These are phyloP conservation scores for Rubia peregrina DNA, from an alignment of 305 asterid species.

Conservation along the genomic window DNA sequence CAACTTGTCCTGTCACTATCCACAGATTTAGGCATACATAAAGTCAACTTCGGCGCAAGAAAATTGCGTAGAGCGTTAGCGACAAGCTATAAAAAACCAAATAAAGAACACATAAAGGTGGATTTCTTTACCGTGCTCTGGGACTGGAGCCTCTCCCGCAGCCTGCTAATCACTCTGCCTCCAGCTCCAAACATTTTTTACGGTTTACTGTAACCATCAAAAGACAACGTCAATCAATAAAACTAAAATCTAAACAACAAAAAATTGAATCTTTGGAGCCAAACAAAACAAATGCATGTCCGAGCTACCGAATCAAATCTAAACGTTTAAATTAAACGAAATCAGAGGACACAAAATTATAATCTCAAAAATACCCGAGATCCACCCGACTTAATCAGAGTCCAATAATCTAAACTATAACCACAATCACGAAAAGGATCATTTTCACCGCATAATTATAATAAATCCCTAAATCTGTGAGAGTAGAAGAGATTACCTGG, in stretches of 20 bases:
- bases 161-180: conserved; percentile 48
- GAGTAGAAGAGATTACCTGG: not conserved
- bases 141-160: conserved; percentile 50
- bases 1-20: not conserved
- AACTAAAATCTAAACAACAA: not conserved
- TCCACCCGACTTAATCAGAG: not conserved
- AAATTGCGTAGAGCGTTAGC: not conserved
- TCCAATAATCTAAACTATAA: not conserved
- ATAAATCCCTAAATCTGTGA: not conserved
- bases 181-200: conserved; percentile 65
- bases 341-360: not conserved
- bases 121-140: conserved; percentile 35
- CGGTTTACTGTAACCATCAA: conserved; percentile 24
- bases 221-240: not conserved
- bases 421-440: not conserved
- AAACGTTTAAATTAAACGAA: not conserved
- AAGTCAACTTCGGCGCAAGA: not conserved
- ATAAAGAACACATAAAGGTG: not conserved
- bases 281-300: not conserved
- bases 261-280: not conserved
- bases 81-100: not conserved
- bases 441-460: not conserved
- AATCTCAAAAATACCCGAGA: not conserved
- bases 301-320: not conserved
- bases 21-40: not conserved